Base-by-base conservation (phyloP, 768 basidiomycete genomes). In the Termitomyces sp. region DNA sequence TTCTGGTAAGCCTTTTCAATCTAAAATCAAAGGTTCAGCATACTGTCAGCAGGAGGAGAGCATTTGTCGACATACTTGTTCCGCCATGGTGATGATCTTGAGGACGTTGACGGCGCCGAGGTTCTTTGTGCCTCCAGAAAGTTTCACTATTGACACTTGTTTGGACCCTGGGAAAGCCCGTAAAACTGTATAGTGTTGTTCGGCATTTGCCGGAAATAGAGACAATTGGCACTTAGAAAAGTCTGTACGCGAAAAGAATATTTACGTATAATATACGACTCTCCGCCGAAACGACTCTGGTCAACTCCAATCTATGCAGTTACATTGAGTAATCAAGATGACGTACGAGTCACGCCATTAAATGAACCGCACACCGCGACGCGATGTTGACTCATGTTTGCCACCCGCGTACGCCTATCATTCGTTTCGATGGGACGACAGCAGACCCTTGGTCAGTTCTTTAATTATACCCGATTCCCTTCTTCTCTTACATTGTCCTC, bases 1-100 rank as follows among this genome's bases (percentile, higher is more conserved):
- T 97, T 97, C 77, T 97, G 95, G 81, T 81, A 99, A 59, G 92
- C 90, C 77, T 96, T 97, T 77, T 98, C 95, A 70, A 95, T 85
- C 89, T 98, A 68, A 17, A 60, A 56, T 52, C 48, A 22, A 21
- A 21, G 22, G 24, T 43, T 48, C 34, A 42, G 37, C 19, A 37
- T 42, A 50, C 37, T 48, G 54, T 17, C 37, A 28, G 32, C 26
- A 24, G 15, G 41, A 4, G 37, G 38, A 19, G 38, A 21, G 3
- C 32, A 12, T 38, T 38, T 32, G 22, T 24, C 2, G 11, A 69
- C 77, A 54, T 63, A 83, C 83, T 71, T 84, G 83, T 66, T 84
- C 83, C 64, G 83, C 82, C 83, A 84, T 84, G 62, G 67, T 75
- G 59, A 63, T 67, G 70, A 66, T 75, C 70, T 76, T 74, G 73